A percentile compares a stretch with the other conserved stretches of the same genome.
Evolutionary conservation across 371 early-diverging fungal species (phyloP).

Genomic region (Rhizopus stolonifer): DNA sequence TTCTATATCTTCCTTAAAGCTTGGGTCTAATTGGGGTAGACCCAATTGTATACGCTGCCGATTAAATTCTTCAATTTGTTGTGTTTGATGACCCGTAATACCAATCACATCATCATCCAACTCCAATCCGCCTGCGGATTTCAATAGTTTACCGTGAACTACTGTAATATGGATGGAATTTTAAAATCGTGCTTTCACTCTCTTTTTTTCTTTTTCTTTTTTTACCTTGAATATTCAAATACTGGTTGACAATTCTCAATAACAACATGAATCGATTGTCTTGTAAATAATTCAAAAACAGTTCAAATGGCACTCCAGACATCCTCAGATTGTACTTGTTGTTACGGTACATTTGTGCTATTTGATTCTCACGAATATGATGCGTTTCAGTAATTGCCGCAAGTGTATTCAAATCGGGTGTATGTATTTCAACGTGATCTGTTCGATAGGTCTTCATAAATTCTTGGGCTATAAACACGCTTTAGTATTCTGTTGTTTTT

Average conservation of each 20-base stretch:
- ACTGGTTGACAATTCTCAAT: conserved; percentile 90
- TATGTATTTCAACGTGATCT: conserved; percentile 78
- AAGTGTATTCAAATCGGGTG: conserved; percentile 65
- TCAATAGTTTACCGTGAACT: conserved; percentile 33
- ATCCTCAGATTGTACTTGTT: conserved; percentile 89
- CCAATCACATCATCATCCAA: conserved; percentile 69
- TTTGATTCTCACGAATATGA: conserved; percentile 82
- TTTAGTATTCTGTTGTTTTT: too few species aligned
- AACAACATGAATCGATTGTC: conserved; percentile 87
- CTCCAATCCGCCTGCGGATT: conserved; percentile 42
- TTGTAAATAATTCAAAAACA: conserved; percentile 91
- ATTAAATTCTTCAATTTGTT: conserved; percentile 83
- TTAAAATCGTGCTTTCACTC: not conserved
- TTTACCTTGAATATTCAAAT: conserved; percentile 80
- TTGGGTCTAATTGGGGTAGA: conserved; percentile 32
- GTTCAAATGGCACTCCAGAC: conserved; percentile 87
- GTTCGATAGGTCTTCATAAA: conserved; percentile 76
- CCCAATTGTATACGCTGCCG: conserved; percentile 49
- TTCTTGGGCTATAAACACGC: conserved; percentile 24
- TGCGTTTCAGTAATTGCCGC: conserved; percentile 66
- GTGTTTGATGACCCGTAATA: conserved; percentile 75
- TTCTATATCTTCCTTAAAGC: conserved; percentile 44
- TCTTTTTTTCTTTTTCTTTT: not conserved
- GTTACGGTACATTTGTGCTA: conserved; percentile 76
- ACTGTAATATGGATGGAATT: too few species aligned